Percentiles rank a stretch among this genome's conserved stretches.
Evolutionary conservation across 306 rosid genomes (phyloP).

Genomic region (Comarum palustre): DNA sequence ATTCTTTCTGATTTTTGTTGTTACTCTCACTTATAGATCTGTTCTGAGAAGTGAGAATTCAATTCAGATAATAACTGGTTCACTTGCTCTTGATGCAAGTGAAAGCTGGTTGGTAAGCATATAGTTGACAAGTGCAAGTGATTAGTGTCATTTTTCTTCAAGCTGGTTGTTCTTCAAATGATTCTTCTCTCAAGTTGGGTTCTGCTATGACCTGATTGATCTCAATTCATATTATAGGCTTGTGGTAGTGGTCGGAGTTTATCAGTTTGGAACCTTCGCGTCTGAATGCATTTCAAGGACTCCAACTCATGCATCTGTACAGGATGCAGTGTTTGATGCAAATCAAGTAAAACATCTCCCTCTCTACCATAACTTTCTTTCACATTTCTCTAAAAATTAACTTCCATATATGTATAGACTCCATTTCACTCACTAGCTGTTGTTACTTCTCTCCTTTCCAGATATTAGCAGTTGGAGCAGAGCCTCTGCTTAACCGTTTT

Average conservation of each 20-base stretch:
- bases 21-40: conserved; percentile 24
- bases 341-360: conserved; percentile 65
- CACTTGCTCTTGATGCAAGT: conserved; percentile 78
- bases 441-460: conserved; percentile 27
- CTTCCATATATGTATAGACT: background rate
- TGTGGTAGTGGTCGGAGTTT: conserved; percentile 73
- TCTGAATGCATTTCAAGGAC: conserved; percentile 65
- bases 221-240: conserved; percentile 43
- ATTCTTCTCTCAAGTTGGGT: conserved; percentile 11
- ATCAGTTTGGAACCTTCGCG: conserved; percentile 92
- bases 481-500: conserved; percentile 70
- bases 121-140: conserved; percentile 8
- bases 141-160: conserved; percentile 5
- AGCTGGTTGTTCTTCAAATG: background rate
- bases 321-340: conserved; percentile 70
- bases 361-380: background rate
- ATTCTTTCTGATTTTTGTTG: conserved; percentile 7
- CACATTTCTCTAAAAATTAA: background rate
- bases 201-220: background rate
- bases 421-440: background rate
- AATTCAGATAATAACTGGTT: conserved; percentile 84
- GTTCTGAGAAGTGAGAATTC: background rate
- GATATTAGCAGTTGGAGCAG: conserved; percentile 85
- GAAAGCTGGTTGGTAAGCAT: conserved; percentile 95
- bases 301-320: conserved; percentile 58